phyloP scores from a whole-genome alignment of 1,284 basidiomycete genomes.

The Leccinum fuscescens region DNA sequence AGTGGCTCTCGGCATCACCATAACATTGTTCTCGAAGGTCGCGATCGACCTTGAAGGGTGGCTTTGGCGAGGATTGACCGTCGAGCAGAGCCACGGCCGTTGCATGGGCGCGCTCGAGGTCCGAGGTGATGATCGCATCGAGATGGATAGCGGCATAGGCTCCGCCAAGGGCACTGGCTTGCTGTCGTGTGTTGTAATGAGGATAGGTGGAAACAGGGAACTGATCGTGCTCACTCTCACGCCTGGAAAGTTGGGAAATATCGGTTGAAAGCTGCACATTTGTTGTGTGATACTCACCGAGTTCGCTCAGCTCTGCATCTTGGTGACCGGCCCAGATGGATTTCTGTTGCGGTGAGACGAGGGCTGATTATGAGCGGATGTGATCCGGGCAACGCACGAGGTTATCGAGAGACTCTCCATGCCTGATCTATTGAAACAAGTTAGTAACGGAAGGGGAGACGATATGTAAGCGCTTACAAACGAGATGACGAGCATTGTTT shows the following conservation, averaged over 20 bases:
- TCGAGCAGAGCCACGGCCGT: slow-evolving; percentile 66
- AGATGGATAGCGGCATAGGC: slow-evolving; percentile 60
- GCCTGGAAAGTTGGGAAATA: slow-evolving; percentile 39
- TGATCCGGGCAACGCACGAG: slow-evolving; percentile 35
- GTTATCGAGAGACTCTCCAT: slow-evolving; percentile 78
- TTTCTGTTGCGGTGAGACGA: slow-evolving; percentile 35
- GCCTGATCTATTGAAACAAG: slow-evolving; percentile 55
- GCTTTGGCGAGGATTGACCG: slow-evolving; percentile 51
- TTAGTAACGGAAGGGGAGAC: slow-evolving; percentile 17
- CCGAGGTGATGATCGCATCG: slow-evolving; percentile 74
- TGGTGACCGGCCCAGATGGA: slow-evolving; percentile 80
- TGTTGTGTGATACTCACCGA: slow-evolving; percentile 52
- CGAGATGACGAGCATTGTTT: slow-evolving; percentile 23
- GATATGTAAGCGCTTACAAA: slow-evolving; percentile 23
- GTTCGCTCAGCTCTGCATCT: slow-evolving; percentile 79
- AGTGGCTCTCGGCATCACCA: slow-evolving; percentile 71
- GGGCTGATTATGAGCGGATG: not conserved
- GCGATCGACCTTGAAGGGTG: slow-evolving; percentile 49
- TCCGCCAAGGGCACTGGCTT: slow-evolving; percentile 77
- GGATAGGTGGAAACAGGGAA: not conserved
- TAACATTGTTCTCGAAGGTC: slow-evolving; percentile 69
- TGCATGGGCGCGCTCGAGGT: slow-evolving; percentile 72
- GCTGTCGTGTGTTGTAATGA: slow-evolving; percentile 42
- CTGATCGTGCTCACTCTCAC: slow-evolving; percentile 52
- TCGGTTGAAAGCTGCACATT: slow-evolving; percentile 5